Conservation (phyloP, 148 eudicot species). For the Fagopyrum esculentum region DNA sequence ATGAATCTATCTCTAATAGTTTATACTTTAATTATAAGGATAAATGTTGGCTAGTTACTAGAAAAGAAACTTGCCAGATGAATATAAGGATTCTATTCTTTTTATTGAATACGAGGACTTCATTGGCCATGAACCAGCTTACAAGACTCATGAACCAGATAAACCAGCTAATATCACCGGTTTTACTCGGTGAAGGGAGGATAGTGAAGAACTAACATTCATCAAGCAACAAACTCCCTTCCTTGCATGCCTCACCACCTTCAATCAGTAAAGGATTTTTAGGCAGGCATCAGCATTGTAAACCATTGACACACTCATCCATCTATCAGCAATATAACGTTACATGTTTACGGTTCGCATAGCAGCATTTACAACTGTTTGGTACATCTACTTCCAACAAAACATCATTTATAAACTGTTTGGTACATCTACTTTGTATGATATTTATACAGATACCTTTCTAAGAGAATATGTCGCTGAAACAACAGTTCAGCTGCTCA, state of each 20-base stretch:
- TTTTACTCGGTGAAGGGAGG: neutral
- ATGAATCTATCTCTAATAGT: no score
- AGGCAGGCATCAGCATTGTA: neutral
- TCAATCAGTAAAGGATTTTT: neutral
- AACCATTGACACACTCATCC: neutral
- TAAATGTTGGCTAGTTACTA: no score
- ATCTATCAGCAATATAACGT: neutral
- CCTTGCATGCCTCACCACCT: neutral
- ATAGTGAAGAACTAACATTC: neutral
- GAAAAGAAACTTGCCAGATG: no score
- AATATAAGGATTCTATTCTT: no score
- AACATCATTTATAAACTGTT: no score
- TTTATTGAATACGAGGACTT: no score
- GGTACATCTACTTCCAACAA: neutral
- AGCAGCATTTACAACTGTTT: neutral
- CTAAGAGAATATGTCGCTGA: neutral
- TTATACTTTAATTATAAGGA: no score
- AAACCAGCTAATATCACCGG: no score
- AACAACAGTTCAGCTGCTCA: neutral
- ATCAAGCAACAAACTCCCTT: neutral
- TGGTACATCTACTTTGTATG: neutral
- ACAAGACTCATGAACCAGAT: no score
- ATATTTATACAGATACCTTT: no score
- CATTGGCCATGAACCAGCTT: no score
- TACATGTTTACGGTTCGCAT: neutral